These are phyloP conservation scores for Colletotrichum ledebouriae DNA, from an alignment of 2,329 filamentous ascomycete genomes.

Conservation along the genomic window DNA sequence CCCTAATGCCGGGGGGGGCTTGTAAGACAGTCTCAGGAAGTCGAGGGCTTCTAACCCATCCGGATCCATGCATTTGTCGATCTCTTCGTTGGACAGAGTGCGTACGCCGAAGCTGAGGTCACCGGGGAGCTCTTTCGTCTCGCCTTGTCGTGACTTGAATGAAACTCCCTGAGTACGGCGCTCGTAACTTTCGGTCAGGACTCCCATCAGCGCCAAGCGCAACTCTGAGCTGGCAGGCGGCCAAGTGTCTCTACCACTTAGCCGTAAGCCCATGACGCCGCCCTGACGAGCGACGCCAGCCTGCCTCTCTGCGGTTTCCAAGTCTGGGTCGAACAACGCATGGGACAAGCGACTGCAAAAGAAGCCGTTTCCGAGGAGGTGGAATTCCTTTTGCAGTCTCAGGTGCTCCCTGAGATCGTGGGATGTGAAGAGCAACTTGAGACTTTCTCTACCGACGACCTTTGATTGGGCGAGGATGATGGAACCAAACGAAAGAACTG, in stretches of 20 bases:
- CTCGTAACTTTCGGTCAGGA: slow-evolving; percentile 81
- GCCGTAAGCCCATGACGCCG: slow-evolving; percentile 82
- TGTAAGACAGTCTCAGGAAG: slow-evolving; percentile 90
- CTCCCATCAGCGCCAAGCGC: slow-evolving; percentile 87
- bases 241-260: slow-evolving; percentile 88
- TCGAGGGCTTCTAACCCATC: slow-evolving; percentile 90
- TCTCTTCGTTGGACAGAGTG: slow-evolving; percentile 81
- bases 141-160: slow-evolving; percentile 45
- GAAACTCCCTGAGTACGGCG: slow-evolving; percentile 29
- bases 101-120: slow-evolving; percentile 87
- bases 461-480: slow-evolving; percentile 80
- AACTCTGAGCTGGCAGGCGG: slow-evolving; percentile 94
- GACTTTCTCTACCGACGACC: slow-evolving; percentile 81
- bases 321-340: slow-evolving; percentile 86
- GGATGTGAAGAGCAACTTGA: slow-evolving; percentile 80
- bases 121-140: slow-evolving; percentile 68
- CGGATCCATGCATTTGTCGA: slow-evolving; percentile 85
- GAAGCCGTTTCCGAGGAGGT: slow-evolving; percentile 85
- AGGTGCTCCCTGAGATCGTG: slow-evolving; percentile 82
- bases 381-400: slow-evolving; percentile 81
- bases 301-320: slow-evolving; percentile 82
- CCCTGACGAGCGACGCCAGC: slow-evolving; percentile 77
- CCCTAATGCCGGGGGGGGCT: slow-evolving; percentile 77
- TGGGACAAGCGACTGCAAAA: slow-evolving; percentile 86
- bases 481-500: slow-evolving; percentile 81